Conservation (phyloP, 139 green algal species). For the Micractinium conductrix region DNA sequence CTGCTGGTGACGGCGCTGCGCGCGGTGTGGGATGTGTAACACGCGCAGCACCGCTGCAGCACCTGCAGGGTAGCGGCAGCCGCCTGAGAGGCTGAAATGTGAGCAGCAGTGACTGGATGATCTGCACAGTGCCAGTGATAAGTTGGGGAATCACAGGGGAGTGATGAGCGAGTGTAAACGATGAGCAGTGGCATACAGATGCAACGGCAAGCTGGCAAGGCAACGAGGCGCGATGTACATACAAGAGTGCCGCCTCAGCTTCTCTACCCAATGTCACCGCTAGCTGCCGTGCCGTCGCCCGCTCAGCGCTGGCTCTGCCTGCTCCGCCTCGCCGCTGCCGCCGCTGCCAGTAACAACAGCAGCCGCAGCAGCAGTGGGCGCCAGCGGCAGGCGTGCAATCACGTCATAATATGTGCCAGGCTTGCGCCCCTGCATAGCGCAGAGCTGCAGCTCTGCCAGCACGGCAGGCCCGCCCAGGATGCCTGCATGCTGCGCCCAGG, state of each 20-base stretch:
- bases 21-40: neutral
- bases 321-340: neutral
- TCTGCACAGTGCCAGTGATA: neutral
- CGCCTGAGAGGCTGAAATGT: neutral
- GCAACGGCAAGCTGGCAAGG: neutral
- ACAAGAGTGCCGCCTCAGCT: neutral
- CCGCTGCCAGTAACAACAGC: neutral
- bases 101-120: neutral
- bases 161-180: no score
- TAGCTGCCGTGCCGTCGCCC: no score
- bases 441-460: slow-evolving; percentile 31
- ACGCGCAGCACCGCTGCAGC: no score
- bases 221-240: neutral
- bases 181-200: no score
- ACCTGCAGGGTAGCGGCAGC: neutral
- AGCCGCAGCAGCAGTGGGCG: neutral
- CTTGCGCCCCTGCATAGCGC: slow-evolving; percentile 27
- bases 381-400: slow-evolving; percentile 21
- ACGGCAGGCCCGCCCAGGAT: neutral
- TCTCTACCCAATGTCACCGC: neutral
- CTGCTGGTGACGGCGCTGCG: slow-evolving; percentile 17
- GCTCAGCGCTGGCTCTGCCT: neutral
- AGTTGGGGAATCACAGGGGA: no score
- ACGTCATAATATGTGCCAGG: slow-evolving; percentile 1
- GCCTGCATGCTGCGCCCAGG: slow-evolving; percentile 2